Base-by-base conservation (phyloP, 768 basidiomycete species). In the Tylopilus intermedius region DNA sequence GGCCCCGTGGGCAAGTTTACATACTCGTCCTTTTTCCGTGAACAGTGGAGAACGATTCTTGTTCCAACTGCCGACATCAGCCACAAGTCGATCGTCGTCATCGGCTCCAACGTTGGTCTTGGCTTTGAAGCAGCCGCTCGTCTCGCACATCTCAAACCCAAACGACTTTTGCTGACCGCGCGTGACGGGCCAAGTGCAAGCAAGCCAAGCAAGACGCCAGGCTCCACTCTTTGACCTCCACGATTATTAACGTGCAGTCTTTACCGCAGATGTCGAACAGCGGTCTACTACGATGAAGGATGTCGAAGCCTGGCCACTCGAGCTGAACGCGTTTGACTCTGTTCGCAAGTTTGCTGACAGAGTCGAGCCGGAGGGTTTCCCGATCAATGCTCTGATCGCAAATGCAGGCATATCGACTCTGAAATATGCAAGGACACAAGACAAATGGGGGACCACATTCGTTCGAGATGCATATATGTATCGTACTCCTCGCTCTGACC, bases 371-470 rank as follows among this genome's bases (percentile, higher is more conserved):
- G 69, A 72, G 35, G 58, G 50, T 4, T 47, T 55, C 26, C 52
- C 63, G 11, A 47, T 71, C 21, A 65, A 70, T 15, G 60, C 64
- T 8, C 50, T 74, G 13, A 59, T 73, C 26, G 65, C 62, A 26
- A 71, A 69, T 48, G 72, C 72, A 11, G 67, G 55, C 14, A 2
- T 70, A 15, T 41, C 47, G 4, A 49, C 53, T 1, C 13, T 10
- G 11, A 60, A 49, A 3, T 70, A 65, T 27, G 9, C 18, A 6
- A 60, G 55, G 53, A 73, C 72, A 2, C 47, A 49, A 30, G 72
- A 73, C 43, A 72, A 70, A 32, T 74, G 67, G 64, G 73, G 73
- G 60, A 61, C 58, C 29, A 67, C 59, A 72, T 73, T 35, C 29
- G 71, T 54, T n/a, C 48, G 15, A 42, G 24, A 33, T 15, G 8